phyloP scores from a whole-genome alignment of 2,329 filamentous ascomycete genomes.

The Ceratocystis lukuohia region DNA sequence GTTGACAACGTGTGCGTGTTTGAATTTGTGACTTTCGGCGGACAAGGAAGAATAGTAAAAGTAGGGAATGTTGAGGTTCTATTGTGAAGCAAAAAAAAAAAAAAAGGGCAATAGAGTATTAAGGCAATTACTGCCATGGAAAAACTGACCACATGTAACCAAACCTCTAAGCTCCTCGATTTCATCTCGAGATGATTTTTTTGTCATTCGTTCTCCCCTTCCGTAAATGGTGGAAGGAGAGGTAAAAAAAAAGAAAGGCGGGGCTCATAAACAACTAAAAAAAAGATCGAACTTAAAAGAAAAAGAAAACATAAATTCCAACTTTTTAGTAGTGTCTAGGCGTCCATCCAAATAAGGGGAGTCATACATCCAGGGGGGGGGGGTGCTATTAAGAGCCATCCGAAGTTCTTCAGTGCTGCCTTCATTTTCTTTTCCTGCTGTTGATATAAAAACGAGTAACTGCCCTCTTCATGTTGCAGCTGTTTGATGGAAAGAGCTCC shows the following conservation, averaged over 20 bases:
- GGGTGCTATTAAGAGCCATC: neutral
- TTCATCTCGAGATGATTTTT: neutral
- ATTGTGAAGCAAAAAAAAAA: neutral
- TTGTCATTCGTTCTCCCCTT: neutral
- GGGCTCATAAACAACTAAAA: neutral
- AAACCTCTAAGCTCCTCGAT: neutral
- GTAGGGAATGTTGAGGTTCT: too few species aligned
- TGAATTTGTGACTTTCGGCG: neutral
- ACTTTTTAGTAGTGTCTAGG: neutral
- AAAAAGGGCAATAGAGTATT: neutral
- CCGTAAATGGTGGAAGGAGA: neutral
- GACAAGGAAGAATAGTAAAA: neutral
- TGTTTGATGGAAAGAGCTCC: neutral
- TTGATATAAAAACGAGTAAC: slow-evolving; percentile 2
- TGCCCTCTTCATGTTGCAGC: neutral
- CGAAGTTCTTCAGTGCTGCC: neutral
- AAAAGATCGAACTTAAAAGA: neutral
- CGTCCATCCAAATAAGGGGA: neutral
- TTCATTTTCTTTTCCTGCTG: neutral
- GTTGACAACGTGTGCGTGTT: neutral
- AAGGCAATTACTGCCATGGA: neutral
- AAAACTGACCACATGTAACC: neutral
- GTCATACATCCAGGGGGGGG: neutral
- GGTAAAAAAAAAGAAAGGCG: neutral
- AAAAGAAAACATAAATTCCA: neutral